Evolutionary conservation across 768 basidiomycete species (phyloP), one percentile per base, ranked within the genome.

Genomic region (Dacryopinax spathularia): DNA sequence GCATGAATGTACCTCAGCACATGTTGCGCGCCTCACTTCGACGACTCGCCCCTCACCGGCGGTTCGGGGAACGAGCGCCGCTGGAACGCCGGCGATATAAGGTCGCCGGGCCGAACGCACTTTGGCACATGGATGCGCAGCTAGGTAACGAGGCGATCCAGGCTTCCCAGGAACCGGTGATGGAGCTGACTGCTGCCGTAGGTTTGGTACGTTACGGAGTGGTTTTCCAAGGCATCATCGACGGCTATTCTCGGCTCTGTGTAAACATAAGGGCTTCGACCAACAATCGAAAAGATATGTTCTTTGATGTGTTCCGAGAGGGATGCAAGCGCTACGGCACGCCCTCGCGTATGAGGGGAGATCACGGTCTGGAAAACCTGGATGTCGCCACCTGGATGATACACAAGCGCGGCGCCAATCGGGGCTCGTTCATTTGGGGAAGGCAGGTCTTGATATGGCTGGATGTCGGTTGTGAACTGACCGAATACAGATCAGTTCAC

Each of bases 271-370:
- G 29, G 3, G 48, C 48, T 27, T 10, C 48, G 25, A 56, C 48
- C 25, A 56, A 56, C 48, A 76, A 76, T 48, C 20, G 31, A 3
- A 67, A 73, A 12, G 9, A 7, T 18, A 75, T 67, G 0, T 72
- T 75, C 0, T 60, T 73, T 0, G 7, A 66, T 1, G 39, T 72
- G 6, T 76, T 75, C 48, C 33, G 68, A 0, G 15, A 33, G 15
- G 69, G 69, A 0, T 48, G 66, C 3, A 1, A 18, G 2, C 18
- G 12, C 18, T 33, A 62, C 33, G 64, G 64, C 1, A 39, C 33
- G 9, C 64, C 64, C 2, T 62, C 36, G 1, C 31, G 60, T 15
- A 36, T 44, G 9, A 36, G 48, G 2, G 64, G 64, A 2, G 60
- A 65, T 34, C 39, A 61, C 3, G 64, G 61, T 34, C 18, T 37